Evolutionary conservation across 2,329 filamentous ascomycete genomes (phyloP), one percentile per base, ranked within the genome.

Genomic region (Trichophyton mentagrophytes): DNA sequence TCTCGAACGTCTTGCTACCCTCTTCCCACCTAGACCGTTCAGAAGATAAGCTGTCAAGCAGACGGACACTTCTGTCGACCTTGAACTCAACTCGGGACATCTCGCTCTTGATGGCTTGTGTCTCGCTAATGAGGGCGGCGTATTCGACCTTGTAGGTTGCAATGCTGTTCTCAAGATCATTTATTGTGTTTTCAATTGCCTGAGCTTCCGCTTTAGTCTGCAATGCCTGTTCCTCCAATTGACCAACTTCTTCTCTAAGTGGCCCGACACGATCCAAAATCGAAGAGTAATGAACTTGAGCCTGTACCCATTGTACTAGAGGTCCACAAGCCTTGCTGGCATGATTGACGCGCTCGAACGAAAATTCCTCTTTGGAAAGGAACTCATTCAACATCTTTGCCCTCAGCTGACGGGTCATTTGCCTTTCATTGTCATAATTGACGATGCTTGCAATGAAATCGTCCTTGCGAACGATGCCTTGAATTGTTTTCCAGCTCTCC

Each of bases 391-490:
- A 86, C 92, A 99, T 97, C 79, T 90, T 95, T 67, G 84, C 79
- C 57, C 93, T 83, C 66, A 93, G 81, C 27, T 78, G 76, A 68
- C 85, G 87, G 15, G 92, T 99, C 92, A 99, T 97, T 73, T 93
- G 87, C 71, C 81, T 86, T 74, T 93, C 91, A 69, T 96, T 99
- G 78, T 96, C 89, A 70, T 96, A 99, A 73, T 90, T 90, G 73
- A 97, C 88, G 69, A 99, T 99, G 75, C 89, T 96, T 57, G 90
- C 89, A 74, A 99, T 97, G 75, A 99, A 99, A 71, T 97, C 92
- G 69, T 97, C 93, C 61, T 85, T 85, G 68, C 92, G 89, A 62
- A 99, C 85, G 64, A 97, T 88, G 59, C 82, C 86, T 72, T 95
- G 88, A 63, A 97, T 90, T 11, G 84, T 85, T 78, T 91, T 96